Base-by-base conservation (phyloP, 2,329 filamentous ascomycete genomes). In the Mariannaea sp. region DNA sequence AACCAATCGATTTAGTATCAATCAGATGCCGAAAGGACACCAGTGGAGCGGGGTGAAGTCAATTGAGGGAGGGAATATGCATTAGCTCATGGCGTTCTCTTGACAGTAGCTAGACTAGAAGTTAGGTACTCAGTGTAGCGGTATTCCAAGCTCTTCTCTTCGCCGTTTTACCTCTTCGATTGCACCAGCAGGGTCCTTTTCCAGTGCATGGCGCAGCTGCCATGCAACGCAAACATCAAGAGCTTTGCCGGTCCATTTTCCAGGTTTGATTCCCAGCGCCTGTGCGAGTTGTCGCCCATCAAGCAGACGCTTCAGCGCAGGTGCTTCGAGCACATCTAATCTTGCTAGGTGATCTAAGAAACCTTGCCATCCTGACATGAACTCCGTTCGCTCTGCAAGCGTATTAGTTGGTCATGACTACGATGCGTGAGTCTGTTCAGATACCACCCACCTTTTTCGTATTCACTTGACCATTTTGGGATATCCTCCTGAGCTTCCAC, bases 221-320 rank as follows among this genome's bases (percentile, higher is more conserved):
- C 92, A 97, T 56, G 86, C 85, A 71, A 95, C 83, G 56, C 90
- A 89, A 4, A 92, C 77, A 26, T 95, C 88, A 40, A 96, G 75
- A 3, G 92, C 92, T 39, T 80, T 79, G 48, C 84, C 84, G 80
- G 95, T 88, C 93, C 93, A 97, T n/a, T 79, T 85, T 1, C 90
- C 91, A 0, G 89, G 87, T 58, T 84, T 85, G n/a, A 81, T 74
- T 0, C 80, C 83, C 3, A 97, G 77, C 4, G 82, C 84, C 57
- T 85, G 80, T 14, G 85, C 82, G 16, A 97, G 80, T 46, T 87
- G 77, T 32, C 82, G 88, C 13, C 94, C 93, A 66, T 95, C 89
- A 27, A 96, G 77, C 19, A 90, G 74, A 5, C 81, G 80, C 62
- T 83, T 85, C 29, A 88, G 68, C 2, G 80, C 75, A 1, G 82